Percentiles rank a stretch among this genome's conserved stretches.
phyloP scores from a whole-genome alignment of 2,329 filamentous ascomycete species.

The Eutypa lata region DNA sequence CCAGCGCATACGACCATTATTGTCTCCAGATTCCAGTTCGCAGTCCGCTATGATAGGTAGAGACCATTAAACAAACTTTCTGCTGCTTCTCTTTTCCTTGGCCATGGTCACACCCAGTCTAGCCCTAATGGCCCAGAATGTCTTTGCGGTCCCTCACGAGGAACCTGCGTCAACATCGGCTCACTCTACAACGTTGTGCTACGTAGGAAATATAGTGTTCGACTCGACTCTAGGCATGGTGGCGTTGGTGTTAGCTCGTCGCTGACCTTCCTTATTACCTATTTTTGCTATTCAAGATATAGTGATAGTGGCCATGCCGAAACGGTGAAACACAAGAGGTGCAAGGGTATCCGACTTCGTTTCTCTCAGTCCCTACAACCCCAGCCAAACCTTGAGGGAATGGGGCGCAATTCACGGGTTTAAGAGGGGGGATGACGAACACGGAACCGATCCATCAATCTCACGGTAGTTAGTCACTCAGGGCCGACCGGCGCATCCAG shows the following conservation, averaged over 20 bases:
- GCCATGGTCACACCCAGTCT: background rate
- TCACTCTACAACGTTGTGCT: background rate
- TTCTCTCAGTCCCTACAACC: constrained; percentile 6
- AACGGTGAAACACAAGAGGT: constrained; percentile 27
- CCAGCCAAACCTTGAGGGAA: background rate
- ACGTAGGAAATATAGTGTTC: background rate
- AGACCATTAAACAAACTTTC: constrained; percentile 14
- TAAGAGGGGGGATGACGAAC: background rate
- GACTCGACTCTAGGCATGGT: background rate
- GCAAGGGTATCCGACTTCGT: constrained; percentile 21
- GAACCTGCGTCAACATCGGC: constrained; percentile 6
- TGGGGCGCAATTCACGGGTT: background rate
- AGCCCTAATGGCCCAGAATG: background rate
- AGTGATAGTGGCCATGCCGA: constrained; percentile 21
- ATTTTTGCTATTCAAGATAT: constrained; percentile 9
- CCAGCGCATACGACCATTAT: constrained; percentile 28
- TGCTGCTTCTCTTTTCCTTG: constrained; percentile 5
- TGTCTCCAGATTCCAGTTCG: constrained; percentile 9
- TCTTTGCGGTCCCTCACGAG: constrained; percentile 14
- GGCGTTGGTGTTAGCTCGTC: background rate
- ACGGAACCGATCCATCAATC: background rate
- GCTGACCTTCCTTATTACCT: background rate
- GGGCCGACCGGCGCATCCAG: background rate
- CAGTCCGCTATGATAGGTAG: constrained; percentile 8
- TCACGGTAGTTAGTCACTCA: background rate